Evolutionary conservation across 1,139 yeast species (phyloP).

Genomic region (Pneumocystis wakefieldiae): DNA sequence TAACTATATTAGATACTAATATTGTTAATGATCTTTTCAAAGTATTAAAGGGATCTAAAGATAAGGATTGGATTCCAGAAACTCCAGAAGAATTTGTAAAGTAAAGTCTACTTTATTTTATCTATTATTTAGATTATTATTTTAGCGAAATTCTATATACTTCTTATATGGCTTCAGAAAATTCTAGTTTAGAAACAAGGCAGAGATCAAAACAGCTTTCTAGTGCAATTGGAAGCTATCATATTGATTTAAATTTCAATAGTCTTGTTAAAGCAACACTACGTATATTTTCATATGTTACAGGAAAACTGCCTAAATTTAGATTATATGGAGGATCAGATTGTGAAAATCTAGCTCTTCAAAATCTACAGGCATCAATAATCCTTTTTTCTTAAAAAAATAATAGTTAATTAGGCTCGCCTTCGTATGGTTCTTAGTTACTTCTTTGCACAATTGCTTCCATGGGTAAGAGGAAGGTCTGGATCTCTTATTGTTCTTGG

Average conservation of each 20-base stretch:
- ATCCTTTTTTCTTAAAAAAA: not conserved
- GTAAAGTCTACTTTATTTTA: conserved; percentile 17
- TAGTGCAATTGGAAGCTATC: conserved; percentile 67
- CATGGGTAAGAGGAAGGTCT: conserved; percentile 73
- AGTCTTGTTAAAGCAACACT: conserved; percentile 59
- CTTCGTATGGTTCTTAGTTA: conserved; percentile 88
- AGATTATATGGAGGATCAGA: conserved; percentile 87
- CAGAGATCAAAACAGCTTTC: conserved; percentile 70
- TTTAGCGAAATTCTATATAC: conserved; percentile 50
- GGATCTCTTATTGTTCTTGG: conserved; percentile 85
- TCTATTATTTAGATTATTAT: not conserved
- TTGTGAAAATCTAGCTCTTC: conserved; percentile 82
- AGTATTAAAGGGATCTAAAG: conserved; percentile 36
- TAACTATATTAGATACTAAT: conserved; percentile 5
- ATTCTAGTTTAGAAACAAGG: conserved; percentile 79
- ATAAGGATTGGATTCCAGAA: conserved; percentile 46
- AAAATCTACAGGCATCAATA: conserved; percentile 51
- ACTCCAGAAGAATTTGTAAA: conserved; percentile 64
- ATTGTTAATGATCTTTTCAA: conserved; percentile 61
- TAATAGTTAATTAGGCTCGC: conserved; percentile 39
- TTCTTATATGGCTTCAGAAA: conserved; percentile 87
- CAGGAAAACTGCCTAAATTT: conserved; percentile 77
- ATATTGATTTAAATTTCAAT: conserved; percentile 85
- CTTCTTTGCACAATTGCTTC: conserved; percentile 80
- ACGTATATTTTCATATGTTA: conserved; percentile 66